Base-by-base conservation (phyloP, 1,284 basidiomycete genomes). In the Cryptococcus neoformans region DNA sequence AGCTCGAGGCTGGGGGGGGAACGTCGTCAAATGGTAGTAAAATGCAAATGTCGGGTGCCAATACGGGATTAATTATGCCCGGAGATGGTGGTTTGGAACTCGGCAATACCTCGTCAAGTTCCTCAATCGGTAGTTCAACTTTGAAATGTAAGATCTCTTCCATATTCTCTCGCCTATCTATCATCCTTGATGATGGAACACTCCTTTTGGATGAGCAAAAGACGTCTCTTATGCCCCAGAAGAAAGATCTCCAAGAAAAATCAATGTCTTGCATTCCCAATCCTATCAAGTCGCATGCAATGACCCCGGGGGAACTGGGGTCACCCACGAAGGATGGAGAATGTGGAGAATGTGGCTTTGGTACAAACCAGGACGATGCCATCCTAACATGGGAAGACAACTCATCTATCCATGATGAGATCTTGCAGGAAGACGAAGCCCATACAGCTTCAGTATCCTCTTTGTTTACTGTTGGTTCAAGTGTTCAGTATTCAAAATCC, bases 341-440 rank as follows among this genome's bases (percentile, higher is more conserved):
- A 28, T 28, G 28, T 28, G 28, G 28, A 21, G 21, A 21, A 21
- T 21, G 21, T 21, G 21, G 21, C 21, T 21, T 21, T 21, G 21
- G 21, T 21, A 21, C 21, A n/a, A n/a, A n/a, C n/a, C n/a, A n/a
- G n/a, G n/a, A n/a, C n/a, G n/a, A n/a, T n/a, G n/a, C n/a, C n/a
- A n/a, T n/a, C n/a, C n/a, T n/a, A n/a, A n/a, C n/a, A n/a, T n/a
- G n/a, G n/a, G n/a, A n/a, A n/a, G n/a, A 47, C 11, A 42, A 39
- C 37, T 36, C 7, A 34, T 39, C 49, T 12, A 45, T 28, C 40
- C 28, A 44, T 17, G 48, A 49, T 5, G 51, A 51, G 41, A 17
- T 9, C 16, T 17, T 49, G 38, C 47, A 47, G 36, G 55, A 55
- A 34, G 54, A 55, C 14, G 54, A 52, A 41, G 42, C 21, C 21